Percentiles rank a stretch among this genome's conserved stretches.
Evolutionary conservation across 495 filamentous ascomycete genomes (phyloP).

Genomic region (Hypoxylon fragiforme): DNA sequence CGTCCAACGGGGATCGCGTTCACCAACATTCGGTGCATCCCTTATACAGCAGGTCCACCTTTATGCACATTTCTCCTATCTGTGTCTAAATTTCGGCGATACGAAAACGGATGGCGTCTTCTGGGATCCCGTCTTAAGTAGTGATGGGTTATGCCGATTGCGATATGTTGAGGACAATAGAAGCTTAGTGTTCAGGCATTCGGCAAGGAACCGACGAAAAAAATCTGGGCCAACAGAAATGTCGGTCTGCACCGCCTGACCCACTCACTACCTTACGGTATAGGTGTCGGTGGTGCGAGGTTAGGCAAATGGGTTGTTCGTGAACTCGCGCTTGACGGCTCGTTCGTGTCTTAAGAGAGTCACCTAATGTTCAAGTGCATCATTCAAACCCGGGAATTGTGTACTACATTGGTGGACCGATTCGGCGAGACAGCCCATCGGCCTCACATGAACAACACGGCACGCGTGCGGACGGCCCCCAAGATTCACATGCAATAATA

Average conservation of each 20-base stretch:
- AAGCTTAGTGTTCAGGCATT: constrained; percentile 9
- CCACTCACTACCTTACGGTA: constrained; percentile 10
- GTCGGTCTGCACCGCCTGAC: constrained; percentile 34
- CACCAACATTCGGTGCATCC: constrained; percentile 13
- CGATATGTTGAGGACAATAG: constrained; percentile 14
- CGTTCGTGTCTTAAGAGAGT: constrained; percentile 4
- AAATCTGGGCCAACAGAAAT: constrained; percentile 26
- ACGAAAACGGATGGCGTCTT: constrained; percentile 19
- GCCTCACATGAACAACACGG: constrained; percentile 18
- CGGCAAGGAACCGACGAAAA: constrained; percentile 28
- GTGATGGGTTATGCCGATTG: constrained; percentile 23
- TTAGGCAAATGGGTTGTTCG: constrained; percentile 19
- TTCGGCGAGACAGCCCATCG: constrained; percentile 22
- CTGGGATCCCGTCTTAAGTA: constrained; percentile 9
- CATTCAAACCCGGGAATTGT: constrained; percentile 18
- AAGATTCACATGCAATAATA: constrained; percentile 27
- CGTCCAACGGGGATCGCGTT: constrained; percentile 15
- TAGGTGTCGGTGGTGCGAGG: constrained; percentile 23
- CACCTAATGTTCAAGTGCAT: constrained; percentile 10
- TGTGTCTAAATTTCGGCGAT: constrained; percentile 19
- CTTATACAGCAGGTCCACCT: constrained; percentile 18
- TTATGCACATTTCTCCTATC: constrained; percentile 26
- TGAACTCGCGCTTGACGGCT: constrained; percentile 17
- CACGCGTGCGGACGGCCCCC: constrained; percentile 12
- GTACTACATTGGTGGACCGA: constrained; percentile 15